These are phyloP conservation scores for Cyberlindnera maritima DNA, from an alignment of 805 yeast species.

Conservation along the genomic window DNA sequence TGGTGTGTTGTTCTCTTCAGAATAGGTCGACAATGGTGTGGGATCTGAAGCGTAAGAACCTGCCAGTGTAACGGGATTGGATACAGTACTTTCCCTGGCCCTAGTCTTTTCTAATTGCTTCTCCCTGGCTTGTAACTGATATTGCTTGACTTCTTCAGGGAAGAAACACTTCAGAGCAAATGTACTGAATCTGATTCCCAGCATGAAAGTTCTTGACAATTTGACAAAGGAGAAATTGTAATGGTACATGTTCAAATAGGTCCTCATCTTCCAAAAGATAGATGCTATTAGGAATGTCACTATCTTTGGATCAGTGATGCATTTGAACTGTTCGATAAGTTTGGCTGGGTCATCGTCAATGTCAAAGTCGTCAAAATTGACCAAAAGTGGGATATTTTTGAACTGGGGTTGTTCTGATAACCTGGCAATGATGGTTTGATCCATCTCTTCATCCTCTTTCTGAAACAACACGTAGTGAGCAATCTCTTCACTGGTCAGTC, in stretches of 20 bases:
- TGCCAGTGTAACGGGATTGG: too few relatives aligned
- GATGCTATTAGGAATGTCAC: not conserved
- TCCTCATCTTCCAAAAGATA: not conserved
- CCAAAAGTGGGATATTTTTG: not conserved
- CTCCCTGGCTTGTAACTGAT: not conserved
- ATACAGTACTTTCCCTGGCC: too few relatives aligned
- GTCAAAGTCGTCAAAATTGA: not conserved
- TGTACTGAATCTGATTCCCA: not conserved
- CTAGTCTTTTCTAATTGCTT: not conserved
- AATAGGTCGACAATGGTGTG: not conserved
- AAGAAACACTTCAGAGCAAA: not conserved
- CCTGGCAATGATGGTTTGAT: not conserved
- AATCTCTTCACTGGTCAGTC: not conserved
- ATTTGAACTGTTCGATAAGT: not conserved
- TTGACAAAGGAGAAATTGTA: slow-evolving; percentile 1
- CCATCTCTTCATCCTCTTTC: slow-evolving; percentile 1
- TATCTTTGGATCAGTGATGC: not conserved
- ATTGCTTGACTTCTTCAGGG: slow-evolving; percentile 1
- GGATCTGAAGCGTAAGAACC: not conserved
- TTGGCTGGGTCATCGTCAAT: not conserved
- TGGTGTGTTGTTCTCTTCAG: too few relatives aligned
- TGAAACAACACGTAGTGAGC: not conserved
- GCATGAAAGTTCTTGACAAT: not conserved
- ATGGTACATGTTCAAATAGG: not conserved
- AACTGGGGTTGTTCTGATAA: not conserved